Conservation (phyloP, 495 filamentous ascomycete species). For the Hypoxylon fuscum region DNA sequence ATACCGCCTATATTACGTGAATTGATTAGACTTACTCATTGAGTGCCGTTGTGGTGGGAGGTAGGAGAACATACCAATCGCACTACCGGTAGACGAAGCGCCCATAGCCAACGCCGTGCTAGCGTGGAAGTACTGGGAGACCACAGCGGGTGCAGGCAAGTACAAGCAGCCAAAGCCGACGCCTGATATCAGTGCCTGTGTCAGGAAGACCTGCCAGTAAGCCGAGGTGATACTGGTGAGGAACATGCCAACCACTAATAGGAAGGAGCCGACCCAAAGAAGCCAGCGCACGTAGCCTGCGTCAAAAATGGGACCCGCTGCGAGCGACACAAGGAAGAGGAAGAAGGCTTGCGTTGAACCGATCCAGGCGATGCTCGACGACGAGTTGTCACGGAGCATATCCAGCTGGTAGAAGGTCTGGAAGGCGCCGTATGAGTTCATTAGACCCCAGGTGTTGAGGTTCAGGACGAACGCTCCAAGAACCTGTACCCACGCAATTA, state of each 20-base stretch:
- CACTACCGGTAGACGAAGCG: constrained; percentile 52
- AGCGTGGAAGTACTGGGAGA: constrained; percentile 73
- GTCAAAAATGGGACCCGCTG: constrained; percentile 27
- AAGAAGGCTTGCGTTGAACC: constrained; percentile 30
- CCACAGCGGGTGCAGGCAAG: constrained; percentile 66
- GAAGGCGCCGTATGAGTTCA: constrained; percentile 52
- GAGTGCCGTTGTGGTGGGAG: not conserved
- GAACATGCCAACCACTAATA: constrained; percentile 49
- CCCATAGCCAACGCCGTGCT: constrained; percentile 69
- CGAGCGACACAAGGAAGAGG: constrained; percentile 17
- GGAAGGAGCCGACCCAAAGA: constrained; percentile 11
- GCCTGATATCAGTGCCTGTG: constrained; percentile 73
- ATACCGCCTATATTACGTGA: constrained; percentile 17
- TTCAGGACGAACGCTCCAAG: constrained; percentile 35
- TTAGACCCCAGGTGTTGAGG: constrained; percentile 43
- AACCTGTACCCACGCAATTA: constrained; percentile 42
- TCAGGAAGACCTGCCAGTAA: constrained; percentile 74
- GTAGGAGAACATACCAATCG: constrained; percentile 6
- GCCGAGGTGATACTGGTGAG: constrained; percentile 39
- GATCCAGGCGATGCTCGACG: constrained; percentile 36
- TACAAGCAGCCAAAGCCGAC: constrained; percentile 74
- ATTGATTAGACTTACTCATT: not conserved
- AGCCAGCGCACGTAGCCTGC: constrained; percentile 15
- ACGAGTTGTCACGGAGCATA: constrained; percentile 12
- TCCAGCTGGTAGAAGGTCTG: constrained; percentile 50